Evolutionary conservation across 2,329 filamentous ascomycete genomes (phyloP).

Genomic region (Septoria petroselini): DNA sequence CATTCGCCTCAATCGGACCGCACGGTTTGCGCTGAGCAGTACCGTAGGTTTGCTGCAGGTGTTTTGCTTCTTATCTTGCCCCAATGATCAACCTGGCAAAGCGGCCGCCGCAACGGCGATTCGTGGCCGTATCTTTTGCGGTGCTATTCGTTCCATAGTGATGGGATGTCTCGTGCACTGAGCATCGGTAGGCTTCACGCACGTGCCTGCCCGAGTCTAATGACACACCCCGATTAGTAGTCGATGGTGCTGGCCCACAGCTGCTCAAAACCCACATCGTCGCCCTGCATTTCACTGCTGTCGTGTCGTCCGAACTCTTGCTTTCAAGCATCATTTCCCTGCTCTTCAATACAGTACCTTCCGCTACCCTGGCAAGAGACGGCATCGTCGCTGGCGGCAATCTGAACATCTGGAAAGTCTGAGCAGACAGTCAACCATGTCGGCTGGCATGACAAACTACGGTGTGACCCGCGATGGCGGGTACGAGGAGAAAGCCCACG

Average conservation of each 20-base stretch:
- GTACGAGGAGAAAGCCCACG: constrained; percentile 13
- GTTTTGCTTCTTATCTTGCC: constrained; percentile 8
- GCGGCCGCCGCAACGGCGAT: constrained; percentile 6
- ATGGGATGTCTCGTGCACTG: constrained; percentile 13
- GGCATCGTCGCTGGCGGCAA: not conserved
- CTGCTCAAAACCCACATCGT: constrained; percentile 13
- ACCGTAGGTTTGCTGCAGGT: not conserved
- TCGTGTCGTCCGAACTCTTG: constrained; percentile 14
- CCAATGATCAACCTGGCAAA: constrained; percentile 3
- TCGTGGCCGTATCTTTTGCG: constrained; percentile 16
- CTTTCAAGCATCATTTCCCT: constrained; percentile 1
- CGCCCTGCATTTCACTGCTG: constrained; percentile 14
- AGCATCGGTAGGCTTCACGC: constrained; percentile 11
- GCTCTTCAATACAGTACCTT: not conserved
- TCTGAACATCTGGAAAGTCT: not conserved
- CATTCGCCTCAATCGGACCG: not conserved
- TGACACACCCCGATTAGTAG: constrained; percentile 15
- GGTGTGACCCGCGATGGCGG: constrained; percentile 19
- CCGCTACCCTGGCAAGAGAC: not conserved
- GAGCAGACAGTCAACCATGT: constrained; percentile 11
- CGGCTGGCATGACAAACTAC: constrained; percentile 19
- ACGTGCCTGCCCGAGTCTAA: constrained; percentile 11
- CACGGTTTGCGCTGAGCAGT: constrained; percentile 1
- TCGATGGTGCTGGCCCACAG: constrained; percentile 5
- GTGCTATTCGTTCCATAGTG: constrained; percentile 10